Conservation (phyloP, 108 stramenopile species). For the Schizochytrium sp. region DNA sequence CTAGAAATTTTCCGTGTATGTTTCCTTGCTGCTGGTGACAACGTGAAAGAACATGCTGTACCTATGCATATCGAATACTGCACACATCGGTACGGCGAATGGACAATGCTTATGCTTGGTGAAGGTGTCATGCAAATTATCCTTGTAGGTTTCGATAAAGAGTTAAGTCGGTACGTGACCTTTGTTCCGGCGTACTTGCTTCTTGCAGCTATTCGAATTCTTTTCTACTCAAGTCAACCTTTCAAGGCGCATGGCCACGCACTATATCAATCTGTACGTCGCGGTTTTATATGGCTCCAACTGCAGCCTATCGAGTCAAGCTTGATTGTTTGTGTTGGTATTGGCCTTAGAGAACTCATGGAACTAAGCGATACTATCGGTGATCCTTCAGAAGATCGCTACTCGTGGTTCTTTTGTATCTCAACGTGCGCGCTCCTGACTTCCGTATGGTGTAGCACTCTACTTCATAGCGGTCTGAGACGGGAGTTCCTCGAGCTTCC, state of each 20-base stretch:
- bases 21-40: neutral
- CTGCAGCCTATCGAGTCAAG: conserved; percentile 25
- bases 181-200: conserved; percentile 59
- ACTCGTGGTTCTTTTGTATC: conserved; percentile 55
- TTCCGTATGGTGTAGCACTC: neutral
- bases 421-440: neutral
- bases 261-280: conserved; percentile 45
- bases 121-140: conserved; percentile 78
- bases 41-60: conserved; percentile 31
- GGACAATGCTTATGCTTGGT: conserved; percentile 83
- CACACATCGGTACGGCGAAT: conserved; percentile 84
- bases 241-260: conserved; percentile 59
- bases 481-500: neutral
- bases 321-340: conserved; percentile 40
- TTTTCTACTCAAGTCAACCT: conserved; percentile 49
- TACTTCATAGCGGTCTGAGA: conserved; percentile 19
- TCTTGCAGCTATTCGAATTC: conserved; percentile 33
- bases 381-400: neutral
- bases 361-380: conserved; percentile 17
- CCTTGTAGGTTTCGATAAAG: conserved; percentile 70
- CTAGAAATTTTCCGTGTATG: conserved; percentile 9
- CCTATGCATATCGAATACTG: conserved; percentile 79
- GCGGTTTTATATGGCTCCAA: conserved; percentile 50
- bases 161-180: neutral
- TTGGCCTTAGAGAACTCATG: conserved; percentile 38